Evolutionary conservation across 352 stramenopile species (phyloP).

Genomic region (Pythium grandisporangium): DNA sequence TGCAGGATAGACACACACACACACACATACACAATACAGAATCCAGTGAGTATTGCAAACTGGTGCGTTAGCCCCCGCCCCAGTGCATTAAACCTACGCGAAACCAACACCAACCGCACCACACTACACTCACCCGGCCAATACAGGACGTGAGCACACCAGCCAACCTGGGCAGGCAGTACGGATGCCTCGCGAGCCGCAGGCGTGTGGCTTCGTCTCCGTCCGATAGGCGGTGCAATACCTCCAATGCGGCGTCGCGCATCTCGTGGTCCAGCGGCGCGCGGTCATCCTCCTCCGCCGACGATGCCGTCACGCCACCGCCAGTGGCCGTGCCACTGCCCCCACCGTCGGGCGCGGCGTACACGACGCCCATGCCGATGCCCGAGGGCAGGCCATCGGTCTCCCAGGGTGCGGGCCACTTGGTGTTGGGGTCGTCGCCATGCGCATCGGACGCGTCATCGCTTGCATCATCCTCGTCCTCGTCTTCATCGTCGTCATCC

Average conservation of each 20-base stretch:
- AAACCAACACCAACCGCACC: too few relatives aligned
- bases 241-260: constrained; percentile 59
- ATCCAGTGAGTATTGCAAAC: neutral
- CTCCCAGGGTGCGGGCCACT: constrained; percentile 71
- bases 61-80: too few relatives aligned
- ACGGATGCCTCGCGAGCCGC: constrained; percentile 51
- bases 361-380: constrained; percentile 71
- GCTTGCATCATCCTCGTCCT: constrained; percentile 46
- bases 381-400: constrained; percentile 57
- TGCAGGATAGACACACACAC: too few relatives aligned
- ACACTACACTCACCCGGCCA: constrained; percentile 52
- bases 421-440: constrained; percentile 31
- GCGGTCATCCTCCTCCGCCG: constrained; percentile 21
- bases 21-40: too few relatives aligned
- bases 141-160: constrained; percentile 56
- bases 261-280: constrained; percentile 66
- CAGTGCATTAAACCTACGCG: too few relatives aligned
- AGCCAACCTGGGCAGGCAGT: constrained; percentile 46
- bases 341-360: constrained; percentile 56
- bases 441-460: constrained; percentile 45
- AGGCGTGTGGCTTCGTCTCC: constrained; percentile 46
- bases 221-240: constrained; percentile 66
- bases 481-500: constrained; percentile 15
- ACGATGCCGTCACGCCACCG: too few relatives aligned
- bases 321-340: constrained; percentile 33